phyloP scores from a whole-genome alignment of 2,329 filamentous ascomycete genomes.

The Sclerotinia trifoliorum region DNA sequence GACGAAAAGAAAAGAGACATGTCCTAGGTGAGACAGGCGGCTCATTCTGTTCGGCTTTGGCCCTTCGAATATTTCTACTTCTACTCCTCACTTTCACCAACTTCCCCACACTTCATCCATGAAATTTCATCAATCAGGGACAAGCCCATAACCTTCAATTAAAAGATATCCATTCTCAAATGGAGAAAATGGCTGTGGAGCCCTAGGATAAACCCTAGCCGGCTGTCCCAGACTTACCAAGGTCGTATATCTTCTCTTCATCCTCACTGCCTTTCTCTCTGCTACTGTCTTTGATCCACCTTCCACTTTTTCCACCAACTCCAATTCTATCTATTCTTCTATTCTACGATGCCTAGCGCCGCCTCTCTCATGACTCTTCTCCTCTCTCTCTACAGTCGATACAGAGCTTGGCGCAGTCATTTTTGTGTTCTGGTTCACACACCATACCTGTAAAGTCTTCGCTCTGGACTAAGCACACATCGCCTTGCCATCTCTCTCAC shows the following conservation, averaged over 20 bases:
- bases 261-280: background rate
- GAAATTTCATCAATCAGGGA: background rate
- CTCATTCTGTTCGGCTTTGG: background rate
- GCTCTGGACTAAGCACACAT: background rate
- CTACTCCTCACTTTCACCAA: background rate
- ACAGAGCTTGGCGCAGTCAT: background rate
- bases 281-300: background rate
- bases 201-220: background rate
- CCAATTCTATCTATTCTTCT: background rate
- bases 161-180: background rate
- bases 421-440: background rate
- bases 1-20: background rate
- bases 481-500: background rate
- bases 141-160: background rate
- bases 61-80: background rate
- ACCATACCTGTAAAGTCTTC: background rate
- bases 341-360: background rate
- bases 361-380: background rate
- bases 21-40: background rate
- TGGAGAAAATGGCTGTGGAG: too few relatives aligned
- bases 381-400: background rate
- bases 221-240: background rate
- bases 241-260: background rate
- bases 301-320: background rate
- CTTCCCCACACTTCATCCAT: background rate